phyloP scores from a whole-genome alignment of 345 rosid species.

The Citropsis articulata region DNA sequence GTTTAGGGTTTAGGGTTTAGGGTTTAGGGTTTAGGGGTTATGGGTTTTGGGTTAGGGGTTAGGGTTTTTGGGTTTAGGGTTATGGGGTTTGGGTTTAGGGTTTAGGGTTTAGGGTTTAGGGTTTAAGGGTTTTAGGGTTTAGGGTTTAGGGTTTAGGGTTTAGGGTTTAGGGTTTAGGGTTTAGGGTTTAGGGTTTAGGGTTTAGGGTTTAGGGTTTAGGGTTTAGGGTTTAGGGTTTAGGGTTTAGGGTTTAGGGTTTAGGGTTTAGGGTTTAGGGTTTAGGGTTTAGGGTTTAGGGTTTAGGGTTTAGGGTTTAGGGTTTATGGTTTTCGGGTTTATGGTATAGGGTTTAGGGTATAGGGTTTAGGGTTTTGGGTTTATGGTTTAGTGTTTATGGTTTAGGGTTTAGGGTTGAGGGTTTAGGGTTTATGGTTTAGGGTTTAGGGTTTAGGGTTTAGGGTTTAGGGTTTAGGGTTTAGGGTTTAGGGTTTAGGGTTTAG shows the following conservation, averaged over 20 bases:
- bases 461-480: neutral
- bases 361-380: neutral
- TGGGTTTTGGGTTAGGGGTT: constrained; percentile 5
- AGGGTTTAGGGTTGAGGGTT: neutral
- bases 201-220: neutral
- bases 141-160: constrained; percentile 11
- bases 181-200: neutral
- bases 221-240: neutral
- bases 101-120: constrained; percentile 11
- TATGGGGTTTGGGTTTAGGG: too few species aligned
- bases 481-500: neutral
- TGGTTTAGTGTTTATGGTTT: neutral
- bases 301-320: neutral
- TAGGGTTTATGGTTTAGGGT: neutral
- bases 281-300: neutral
- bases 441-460: neutral
- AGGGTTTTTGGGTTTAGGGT: constrained; percentile 4
- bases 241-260: neutral
- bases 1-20: constrained; percentile 1
- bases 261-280: neutral
- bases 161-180: neutral
- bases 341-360: neutral
- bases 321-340: neutral
- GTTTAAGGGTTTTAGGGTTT: constrained; percentile 8
- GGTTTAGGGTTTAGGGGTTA: constrained; percentile 4